Conservation (phyloP, 306 rosid genomes). For the Crotalaria pallida region DNA sequence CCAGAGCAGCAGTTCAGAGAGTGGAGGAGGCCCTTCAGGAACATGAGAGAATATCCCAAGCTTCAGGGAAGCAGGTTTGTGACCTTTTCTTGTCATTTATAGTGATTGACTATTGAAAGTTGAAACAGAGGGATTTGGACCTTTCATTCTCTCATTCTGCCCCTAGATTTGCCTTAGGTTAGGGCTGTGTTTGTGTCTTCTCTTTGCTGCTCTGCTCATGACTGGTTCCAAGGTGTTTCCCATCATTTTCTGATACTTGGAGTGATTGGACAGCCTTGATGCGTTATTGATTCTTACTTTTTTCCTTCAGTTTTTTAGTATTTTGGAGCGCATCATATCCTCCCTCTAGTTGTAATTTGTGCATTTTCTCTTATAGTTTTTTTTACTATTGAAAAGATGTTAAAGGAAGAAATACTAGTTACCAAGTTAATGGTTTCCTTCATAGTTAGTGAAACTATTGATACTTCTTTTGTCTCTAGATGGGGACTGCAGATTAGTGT, state of each 20-base stretch:
- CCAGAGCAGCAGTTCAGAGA: constrained; percentile 88
- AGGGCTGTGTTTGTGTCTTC: not conserved
- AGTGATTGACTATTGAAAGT: not conserved
- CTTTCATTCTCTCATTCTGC: not conserved
- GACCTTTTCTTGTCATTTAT: not conserved
- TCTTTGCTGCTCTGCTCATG: not conserved
- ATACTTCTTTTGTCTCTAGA: not conserved
- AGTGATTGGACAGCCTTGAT: not conserved
- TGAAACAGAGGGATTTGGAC: not conserved
- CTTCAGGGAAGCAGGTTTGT: constrained; percentile 75
- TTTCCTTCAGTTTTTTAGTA: not conserved
- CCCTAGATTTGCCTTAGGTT: not conserved
- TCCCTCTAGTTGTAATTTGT: not conserved
- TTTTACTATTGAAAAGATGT: not conserved
- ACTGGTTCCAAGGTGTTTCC: not conserved
- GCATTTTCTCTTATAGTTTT: not conserved
- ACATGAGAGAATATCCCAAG: constrained; percentile 62
- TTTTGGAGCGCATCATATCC: not conserved
- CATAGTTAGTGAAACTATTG: not conserved
- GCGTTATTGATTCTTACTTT: not conserved
- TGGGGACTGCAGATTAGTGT: not conserved
- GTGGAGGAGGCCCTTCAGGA: constrained; percentile 87
- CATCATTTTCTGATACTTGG: not conserved
- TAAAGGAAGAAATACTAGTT: not conserved
- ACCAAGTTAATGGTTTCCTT: not conserved